These are phyloP conservation scores for Cadophora sp. DNA, from an alignment of 2,329 filamentous ascomycete genomes.

Conservation along the genomic window DNA sequence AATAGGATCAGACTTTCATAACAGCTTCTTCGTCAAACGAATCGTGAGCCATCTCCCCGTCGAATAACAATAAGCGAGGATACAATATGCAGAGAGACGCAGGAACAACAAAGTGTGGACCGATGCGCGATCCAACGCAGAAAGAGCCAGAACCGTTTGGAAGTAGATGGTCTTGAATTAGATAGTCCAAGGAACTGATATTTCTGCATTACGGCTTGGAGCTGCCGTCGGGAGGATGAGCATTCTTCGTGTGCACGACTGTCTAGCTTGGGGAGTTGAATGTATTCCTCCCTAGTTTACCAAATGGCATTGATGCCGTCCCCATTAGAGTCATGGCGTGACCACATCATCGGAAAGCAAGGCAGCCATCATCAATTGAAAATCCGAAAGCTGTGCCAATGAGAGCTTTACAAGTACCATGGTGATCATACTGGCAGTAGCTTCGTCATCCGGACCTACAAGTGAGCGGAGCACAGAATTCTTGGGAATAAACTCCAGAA, in stretches of 20 bases:
- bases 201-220: too few relatives aligned
- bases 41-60: neutral
- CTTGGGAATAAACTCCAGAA: conserved; percentile 25
- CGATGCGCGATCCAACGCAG: neutral
- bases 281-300: neutral
- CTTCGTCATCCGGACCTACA: conserved; percentile 30
- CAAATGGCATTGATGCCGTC: too few relatives aligned
- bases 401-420: conserved; percentile 32
- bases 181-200: too few relatives aligned
- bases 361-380: conserved; percentile 27
- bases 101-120: neutral
- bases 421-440: conserved; percentile 28
- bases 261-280: too few relatives aligned
- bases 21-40: neutral
- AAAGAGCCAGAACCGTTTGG: neutral
- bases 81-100: neutral
- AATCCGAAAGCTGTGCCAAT: conserved; percentile 29
- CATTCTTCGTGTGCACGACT: too few relatives aligned
- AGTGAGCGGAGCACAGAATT: conserved; percentile 28
- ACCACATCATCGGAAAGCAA: neutral
- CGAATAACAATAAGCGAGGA: too few relatives aligned
- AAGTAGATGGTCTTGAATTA: neutral
- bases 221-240: too few relatives aligned
- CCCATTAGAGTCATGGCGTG: neutral
- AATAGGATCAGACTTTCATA: neutral